A percentile compares a stretch with the other conserved stretches of the same genome.
Conservation (phyloP, 2,329 filamentous ascomycete genomes). For the Thielaviopsis ethacetica region DNA sequence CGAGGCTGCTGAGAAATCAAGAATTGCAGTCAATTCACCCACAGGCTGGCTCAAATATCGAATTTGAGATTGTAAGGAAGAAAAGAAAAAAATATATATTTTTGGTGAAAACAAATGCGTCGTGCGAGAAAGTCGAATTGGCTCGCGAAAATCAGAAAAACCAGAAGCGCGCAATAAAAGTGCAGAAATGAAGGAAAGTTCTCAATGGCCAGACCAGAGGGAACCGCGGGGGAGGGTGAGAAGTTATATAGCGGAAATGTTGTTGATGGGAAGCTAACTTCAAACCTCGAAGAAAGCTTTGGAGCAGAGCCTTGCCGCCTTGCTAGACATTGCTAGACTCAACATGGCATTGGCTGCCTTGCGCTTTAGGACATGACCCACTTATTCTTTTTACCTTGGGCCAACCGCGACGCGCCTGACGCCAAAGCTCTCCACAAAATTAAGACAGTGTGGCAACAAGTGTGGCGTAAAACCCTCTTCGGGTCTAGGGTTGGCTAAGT, state of each 20-base stretch:
- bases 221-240: background rate
- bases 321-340: background rate
- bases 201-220: background rate
- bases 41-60: background rate
- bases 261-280: background rate
- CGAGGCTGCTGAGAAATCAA: constrained; percentile 6
- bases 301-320: constrained; percentile 1
- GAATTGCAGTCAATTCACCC: background rate
- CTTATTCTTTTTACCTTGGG: background rate
- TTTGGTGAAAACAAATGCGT: background rate
- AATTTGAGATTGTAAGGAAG: background rate
- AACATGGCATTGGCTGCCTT: background rate
- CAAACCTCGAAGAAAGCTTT: background rate
- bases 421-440: background rate
- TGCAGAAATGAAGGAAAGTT: background rate
- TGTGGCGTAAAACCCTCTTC: background rate
- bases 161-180: background rate
- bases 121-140: background rate
- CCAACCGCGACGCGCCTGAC: background rate
- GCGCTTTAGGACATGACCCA: background rate
- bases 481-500: too few relatives aligned
- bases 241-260: background rate
- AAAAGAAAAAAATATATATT: too few relatives aligned
- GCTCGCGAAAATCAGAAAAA: background rate
- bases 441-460: background rate